A percentile compares a stretch with the other conserved stretches of the same genome.
Conservation (phyloP, 495 filamentous ascomycete genomes). For the Talaromyces trachyspermus region DNA sequence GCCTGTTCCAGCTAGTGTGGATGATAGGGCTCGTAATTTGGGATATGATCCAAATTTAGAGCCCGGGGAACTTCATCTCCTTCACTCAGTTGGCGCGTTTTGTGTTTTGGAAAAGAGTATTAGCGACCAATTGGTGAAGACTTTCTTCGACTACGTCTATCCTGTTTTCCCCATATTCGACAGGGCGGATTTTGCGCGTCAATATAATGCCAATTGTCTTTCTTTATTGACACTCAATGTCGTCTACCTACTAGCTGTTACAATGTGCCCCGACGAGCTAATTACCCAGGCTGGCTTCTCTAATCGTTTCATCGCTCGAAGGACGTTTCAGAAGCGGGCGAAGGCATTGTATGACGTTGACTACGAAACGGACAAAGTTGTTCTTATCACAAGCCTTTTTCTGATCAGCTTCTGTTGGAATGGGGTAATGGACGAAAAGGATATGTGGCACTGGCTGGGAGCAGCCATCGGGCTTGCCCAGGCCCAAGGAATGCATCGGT, state of each 20-base stretch:
- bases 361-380: conserved; percentile 15
- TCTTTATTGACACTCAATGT: not conserved
- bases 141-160: conserved; percentile 1
- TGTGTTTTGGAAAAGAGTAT: not conserved
- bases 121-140: conserved; percentile 5
- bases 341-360: conserved; percentile 18
- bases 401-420: conserved; percentile 19
- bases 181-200: not conserved
- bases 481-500: conserved; percentile 19
- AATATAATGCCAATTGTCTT: not conserved
- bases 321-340: conserved; percentile 13
- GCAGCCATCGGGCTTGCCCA: conserved; percentile 14
- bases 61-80: not conserved
- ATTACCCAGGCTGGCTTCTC: conserved; percentile 5
- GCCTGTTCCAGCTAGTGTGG: not conserved
- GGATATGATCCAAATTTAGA: conserved; percentile 1
- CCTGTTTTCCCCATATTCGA: conserved; percentile 3
- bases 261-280: not conserved
- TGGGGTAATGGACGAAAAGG: conserved; percentile 17
- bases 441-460: conserved; percentile 19
- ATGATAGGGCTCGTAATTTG: not conserved
- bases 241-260: conserved; percentile 3
- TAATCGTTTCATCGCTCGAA: not conserved
- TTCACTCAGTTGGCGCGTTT: conserved; percentile 3
- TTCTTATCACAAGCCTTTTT: conserved; percentile 9